Conservation (phyloP, 805 yeast species). For the Sugiyamaella smithiae region DNA sequence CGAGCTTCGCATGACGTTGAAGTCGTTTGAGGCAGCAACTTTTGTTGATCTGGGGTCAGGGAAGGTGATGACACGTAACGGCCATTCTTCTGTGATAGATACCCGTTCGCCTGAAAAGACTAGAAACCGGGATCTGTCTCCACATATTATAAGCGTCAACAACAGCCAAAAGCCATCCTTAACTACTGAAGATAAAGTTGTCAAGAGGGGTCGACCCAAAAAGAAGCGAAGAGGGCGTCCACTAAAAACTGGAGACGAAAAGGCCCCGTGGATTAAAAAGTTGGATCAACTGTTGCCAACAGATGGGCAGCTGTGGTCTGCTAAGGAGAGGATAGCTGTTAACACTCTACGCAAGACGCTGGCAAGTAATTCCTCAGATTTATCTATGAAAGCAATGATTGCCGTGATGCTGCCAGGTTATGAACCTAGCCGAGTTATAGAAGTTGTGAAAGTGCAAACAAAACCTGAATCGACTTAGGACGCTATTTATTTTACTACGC, state of each 20-base stretch:
- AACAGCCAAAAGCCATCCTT: not conserved
- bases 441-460: conserved; percentile 3
- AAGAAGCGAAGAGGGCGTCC: not conserved
- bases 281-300: not conserved
- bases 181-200: not conserved
- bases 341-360: conserved; percentile 2
- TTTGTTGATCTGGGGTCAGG: conserved; percentile 6
- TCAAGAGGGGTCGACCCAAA: not conserved
- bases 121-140: not conserved
- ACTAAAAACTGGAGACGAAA: not conserved
- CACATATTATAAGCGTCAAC: not conserved
- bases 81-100: not conserved
- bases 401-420: conserved; percentile 11
- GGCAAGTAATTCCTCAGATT: not conserved
- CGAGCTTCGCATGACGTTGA: conserved; percentile 6
- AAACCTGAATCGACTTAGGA: no score
- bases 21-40: conserved; percentile 6
- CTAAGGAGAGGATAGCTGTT: conserved; percentile 9
- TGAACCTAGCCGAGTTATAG: conserved; percentile 5
- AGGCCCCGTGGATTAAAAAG: not conserved
- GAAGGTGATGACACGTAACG: not conserved
- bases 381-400: not conserved
- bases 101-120: not conserved
- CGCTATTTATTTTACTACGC: conserved; percentile 16
- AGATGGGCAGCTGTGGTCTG: conserved; percentile 5